phyloP scores from a whole-genome alignment of 1,139 yeast genomes.

The Pichia sp. region DNA sequence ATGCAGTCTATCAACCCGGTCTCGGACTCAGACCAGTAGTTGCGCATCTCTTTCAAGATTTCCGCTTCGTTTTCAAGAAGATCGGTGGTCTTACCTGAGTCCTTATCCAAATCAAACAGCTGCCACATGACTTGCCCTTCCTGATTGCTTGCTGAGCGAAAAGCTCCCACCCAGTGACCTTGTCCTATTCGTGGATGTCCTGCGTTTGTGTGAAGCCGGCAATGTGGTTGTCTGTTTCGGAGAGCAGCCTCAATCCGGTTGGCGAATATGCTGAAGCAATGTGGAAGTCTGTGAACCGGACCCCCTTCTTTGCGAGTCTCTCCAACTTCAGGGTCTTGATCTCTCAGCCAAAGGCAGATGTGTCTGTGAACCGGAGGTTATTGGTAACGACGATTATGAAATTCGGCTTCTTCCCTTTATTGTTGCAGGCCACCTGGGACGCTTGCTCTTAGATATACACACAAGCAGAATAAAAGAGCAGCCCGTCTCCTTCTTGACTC shows the following conservation, averaged over 20 bases:
- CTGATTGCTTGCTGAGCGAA: slow-evolving; percentile 54
- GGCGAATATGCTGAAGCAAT: slow-evolving; percentile 66
- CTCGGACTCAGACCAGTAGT: slow-evolving; percentile 50
- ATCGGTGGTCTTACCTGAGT: slow-evolving; percentile 44
- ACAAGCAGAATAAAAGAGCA: too few species aligned
- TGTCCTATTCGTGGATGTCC: slow-evolving; percentile 42
- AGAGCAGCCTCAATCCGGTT: slow-evolving; percentile 55
- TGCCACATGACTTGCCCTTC: slow-evolving; percentile 50
- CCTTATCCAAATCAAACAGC: slow-evolving; percentile 40
- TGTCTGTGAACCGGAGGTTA: slow-evolving; percentile 57
- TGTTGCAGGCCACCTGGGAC: too few species aligned
- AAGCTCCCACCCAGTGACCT: slow-evolving; percentile 55
- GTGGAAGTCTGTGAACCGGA: slow-evolving; percentile 55
- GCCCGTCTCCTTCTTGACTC: too few species aligned
- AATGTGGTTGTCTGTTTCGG: slow-evolving; percentile 59
- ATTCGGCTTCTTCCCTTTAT: slow-evolving; percentile 35
- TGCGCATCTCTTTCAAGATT: slow-evolving; percentile 38
- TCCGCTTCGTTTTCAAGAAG: slow-evolving; percentile 35
- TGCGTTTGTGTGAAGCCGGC: slow-evolving; percentile 43
- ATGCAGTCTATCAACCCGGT: slow-evolving; percentile 44
- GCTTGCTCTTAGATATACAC: too few species aligned
- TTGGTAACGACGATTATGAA: slow-evolving; percentile 57
- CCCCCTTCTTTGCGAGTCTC: slow-evolving; percentile 41
- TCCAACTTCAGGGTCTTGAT: slow-evolving; percentile 52
- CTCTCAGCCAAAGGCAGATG: slow-evolving; percentile 56